Conservation (phyloP, 148 eudicot genomes). For the Rhododendron molle region DNA sequence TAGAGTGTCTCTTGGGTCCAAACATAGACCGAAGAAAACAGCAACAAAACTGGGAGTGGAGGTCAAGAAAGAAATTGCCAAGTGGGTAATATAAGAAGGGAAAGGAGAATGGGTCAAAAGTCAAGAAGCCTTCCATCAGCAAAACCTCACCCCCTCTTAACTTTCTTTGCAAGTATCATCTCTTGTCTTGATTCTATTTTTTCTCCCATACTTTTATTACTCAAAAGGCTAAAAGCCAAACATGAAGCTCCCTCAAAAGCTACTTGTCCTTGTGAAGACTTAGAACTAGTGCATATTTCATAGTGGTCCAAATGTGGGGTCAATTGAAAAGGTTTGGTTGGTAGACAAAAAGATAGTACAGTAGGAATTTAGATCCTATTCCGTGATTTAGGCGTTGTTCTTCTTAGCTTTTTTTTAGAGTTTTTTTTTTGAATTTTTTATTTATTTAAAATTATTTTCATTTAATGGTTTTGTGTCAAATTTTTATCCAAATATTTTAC, state of each 20-base stretch:
- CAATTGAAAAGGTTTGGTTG: conserved; percentile 4
- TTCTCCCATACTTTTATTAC: not conserved
- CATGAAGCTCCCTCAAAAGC: conserved; percentile 6
- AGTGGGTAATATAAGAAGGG: too few relatives aligned
- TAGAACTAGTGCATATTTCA: not conserved
- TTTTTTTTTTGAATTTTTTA: too few relatives aligned
- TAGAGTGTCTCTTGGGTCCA: too few relatives aligned
- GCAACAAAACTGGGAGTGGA: not conserved
- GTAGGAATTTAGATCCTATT: not conserved
- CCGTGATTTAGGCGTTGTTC: not conserved
- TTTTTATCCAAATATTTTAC: too few relatives aligned
- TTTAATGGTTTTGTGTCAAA: too few relatives aligned
- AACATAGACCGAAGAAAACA: not conserved
- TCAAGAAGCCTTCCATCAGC: conserved; percentile 10
- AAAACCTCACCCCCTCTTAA: not conserved
- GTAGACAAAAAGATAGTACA: not conserved
- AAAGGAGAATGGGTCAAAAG: not conserved
- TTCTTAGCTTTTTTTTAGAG: too few relatives aligned
- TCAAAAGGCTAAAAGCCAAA: not conserved
- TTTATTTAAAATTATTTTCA: too few relatives aligned
- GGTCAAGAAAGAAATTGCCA: not conserved
- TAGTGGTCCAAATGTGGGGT: conserved; percentile 10
- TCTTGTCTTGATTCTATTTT: not conserved
- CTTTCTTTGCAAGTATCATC: conserved; percentile 12
- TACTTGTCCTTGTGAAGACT: not conserved